These are phyloP conservation scores for Kuraishia ogatae DNA, from an alignment of 805 yeast species.

Conservation along the genomic window DNA sequence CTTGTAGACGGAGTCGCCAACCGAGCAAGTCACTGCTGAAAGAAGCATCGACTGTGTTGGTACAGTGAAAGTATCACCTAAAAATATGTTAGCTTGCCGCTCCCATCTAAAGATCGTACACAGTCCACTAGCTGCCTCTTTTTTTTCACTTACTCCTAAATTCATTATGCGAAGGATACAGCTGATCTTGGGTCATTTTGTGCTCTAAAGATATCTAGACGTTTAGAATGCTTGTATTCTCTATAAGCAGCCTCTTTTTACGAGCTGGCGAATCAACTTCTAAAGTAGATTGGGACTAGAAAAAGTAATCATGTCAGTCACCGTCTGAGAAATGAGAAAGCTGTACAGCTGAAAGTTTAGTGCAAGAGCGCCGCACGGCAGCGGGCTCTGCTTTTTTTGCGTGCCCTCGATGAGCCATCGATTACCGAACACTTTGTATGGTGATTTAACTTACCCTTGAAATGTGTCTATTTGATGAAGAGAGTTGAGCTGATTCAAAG, in stretches of 20 bases:
- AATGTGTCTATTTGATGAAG: neutral
- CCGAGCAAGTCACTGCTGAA: constrained; percentile 46
- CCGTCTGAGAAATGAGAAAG: neutral
- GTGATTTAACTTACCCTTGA: neutral
- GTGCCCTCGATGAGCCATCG: neutral
- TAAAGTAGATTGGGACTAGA: neutral
- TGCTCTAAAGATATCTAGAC: neutral
- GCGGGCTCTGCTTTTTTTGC: neutral
- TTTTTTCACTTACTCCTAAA: constrained; percentile 35
- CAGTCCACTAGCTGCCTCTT: neutral
- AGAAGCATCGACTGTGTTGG: constrained; percentile 70
- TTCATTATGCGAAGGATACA: constrained; percentile 28
- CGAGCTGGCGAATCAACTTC: neutral
- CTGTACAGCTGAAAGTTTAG: neutral
- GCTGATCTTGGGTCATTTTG: constrained; percentile 1
- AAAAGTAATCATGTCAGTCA: neutral
- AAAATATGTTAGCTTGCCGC: neutral
- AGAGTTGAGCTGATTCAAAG: neutral
- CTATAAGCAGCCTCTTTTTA: neutral
- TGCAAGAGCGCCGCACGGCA: neutral
- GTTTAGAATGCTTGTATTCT: neutral
- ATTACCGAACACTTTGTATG: neutral
- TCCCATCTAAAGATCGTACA: neutral
- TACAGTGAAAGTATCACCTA: constrained; percentile 75
- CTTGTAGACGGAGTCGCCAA: constrained; percentile 82